Evolutionary conservation across 148 eudicot species (phyloP).

Genomic region (Persicaria tinctoria): DNA sequence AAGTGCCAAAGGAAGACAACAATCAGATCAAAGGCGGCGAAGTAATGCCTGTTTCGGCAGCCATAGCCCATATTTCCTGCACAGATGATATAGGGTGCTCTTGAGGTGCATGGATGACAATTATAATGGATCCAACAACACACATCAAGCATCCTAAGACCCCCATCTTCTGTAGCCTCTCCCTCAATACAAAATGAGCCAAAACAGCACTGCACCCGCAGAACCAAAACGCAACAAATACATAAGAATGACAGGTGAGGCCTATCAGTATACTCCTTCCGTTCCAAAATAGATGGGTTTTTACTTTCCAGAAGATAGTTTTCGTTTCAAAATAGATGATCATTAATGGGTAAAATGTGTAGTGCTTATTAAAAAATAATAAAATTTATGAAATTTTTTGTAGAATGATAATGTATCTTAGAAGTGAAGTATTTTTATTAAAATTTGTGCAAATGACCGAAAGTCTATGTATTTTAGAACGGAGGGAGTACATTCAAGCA

Average conservation of each 20-base stretch:
- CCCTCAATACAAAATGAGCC: slow-evolving; percentile 57
- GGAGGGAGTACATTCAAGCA: not conserved
- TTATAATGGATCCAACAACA: slow-evolving; percentile 51
- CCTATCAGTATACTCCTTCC: not conserved
- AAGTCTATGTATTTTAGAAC: not conserved
- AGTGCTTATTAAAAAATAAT: too few species aligned
- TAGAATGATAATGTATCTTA: not conserved
- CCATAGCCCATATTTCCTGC: slow-evolving; percentile 55
- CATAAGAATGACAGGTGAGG: not conserved
- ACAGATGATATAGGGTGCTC: slow-evolving; percentile 50
- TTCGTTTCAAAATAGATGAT: too few species aligned
- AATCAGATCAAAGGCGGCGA: not conserved
- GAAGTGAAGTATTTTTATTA: not conserved
- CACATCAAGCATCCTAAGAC: slow-evolving; percentile 55
- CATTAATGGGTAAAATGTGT: too few species aligned
- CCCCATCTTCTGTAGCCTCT: slow-evolving; percentile 46
- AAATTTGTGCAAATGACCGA: too few species aligned
- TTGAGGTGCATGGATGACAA: slow-evolving; percentile 72
- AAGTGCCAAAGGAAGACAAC: not conserved
- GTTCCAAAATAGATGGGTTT: too few species aligned
- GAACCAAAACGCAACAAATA: slow-evolving; percentile 8
- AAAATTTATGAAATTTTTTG: too few species aligned
- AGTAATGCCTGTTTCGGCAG: slow-evolving; percentile 34
- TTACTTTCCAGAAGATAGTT: too few species aligned
- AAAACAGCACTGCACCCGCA: slow-evolving; percentile 38